Evolutionary conservation across 768 basidiomycete species (phyloP), one percentile per base, ranked within the genome.

Genomic region (Kwoniella shandongensis): DNA sequence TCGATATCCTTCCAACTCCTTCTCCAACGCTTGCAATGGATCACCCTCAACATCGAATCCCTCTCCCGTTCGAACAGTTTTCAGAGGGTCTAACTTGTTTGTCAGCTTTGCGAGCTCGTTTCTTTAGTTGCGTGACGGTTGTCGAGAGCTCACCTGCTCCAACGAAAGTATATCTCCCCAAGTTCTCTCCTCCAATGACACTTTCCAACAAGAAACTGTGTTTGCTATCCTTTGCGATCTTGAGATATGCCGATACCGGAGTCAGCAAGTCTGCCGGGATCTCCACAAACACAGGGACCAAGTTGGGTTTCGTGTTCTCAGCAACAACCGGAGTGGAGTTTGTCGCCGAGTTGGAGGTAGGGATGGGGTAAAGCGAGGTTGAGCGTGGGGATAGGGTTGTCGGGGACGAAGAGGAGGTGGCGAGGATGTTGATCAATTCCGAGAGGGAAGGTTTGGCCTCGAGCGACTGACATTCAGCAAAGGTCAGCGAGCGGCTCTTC

Each of bases 151-250:
- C 72, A 94, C 94, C 90, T 75, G 92, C 86, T 36, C 96, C 96
- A 59, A 99, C 88, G 78, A 97, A 98, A 70, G 89, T 91, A 78
- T 94, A 99, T 51, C 96, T 84, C 30, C 88, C 92, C 45, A 94
- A 79, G 73, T 85, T 89, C 80, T 96, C 91, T 39, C 92, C 93
- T 26, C 84, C 88, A 26, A 90, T 81, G 41, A 98, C 88, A 44
- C 90, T 92, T 77, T 99, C 96, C 40, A 99, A 82, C 44, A 99
- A 79, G 77, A 98, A 99, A 74, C 89, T 92, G 79, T 94, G 89
- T 74, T 88, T 89, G 1, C 90, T 89, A 69, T 91, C 89, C 69
- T 92, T 87, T 12, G 93, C 86, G 60, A 98, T 83, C 55, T 91
- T 85, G 45, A 99, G 84, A 77, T 97, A 99, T 6, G 96, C 93